A percentile compares a stretch with the other conserved stretches of the same genome.
phyloP scores from a whole-genome alignment of 176 grass and related monocot species.

The Oryza longistaminata region DNA sequence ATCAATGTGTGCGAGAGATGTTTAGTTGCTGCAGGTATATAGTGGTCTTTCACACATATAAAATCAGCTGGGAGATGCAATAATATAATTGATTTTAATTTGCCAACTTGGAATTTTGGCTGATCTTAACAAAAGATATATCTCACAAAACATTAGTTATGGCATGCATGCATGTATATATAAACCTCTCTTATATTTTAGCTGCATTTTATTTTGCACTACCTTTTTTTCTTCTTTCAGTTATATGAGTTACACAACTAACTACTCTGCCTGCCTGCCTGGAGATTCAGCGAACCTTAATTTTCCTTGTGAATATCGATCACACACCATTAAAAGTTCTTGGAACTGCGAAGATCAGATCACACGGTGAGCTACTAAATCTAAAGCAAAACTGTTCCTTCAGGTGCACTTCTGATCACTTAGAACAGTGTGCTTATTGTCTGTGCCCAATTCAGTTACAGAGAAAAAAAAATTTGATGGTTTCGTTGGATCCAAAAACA shows the following conservation, averaged over 20 bases:
- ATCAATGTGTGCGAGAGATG: no score
- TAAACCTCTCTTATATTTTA: neutral
- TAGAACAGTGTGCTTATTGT: constrained; percentile 35
- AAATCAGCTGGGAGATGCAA: neutral
- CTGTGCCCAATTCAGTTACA: constrained; percentile 7
- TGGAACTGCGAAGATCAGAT: constrained; percentile 5
- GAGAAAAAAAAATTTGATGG: neutral
- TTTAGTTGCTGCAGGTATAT: no score
- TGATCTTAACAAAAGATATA: neutral
- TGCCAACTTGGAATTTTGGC: neutral
- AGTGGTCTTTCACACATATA: no score
- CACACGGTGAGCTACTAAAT: neutral
- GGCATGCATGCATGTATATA: neutral
- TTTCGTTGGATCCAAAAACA: constrained; percentile 21
- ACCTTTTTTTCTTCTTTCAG: neutral
- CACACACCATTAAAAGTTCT: neutral
- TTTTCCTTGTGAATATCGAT: neutral
- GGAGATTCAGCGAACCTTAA: neutral
- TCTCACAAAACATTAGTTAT: neutral
- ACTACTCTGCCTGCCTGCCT: neutral
- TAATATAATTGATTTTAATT: neutral
- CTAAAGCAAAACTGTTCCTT: constrained; percentile 5
- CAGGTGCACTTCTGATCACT: constrained; percentile 6
- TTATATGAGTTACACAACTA: neutral
- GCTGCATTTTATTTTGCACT: neutral